A percentile compares a stretch with the other conserved stretches of the same genome.
These are phyloP conservation scores for Trypanosoma conorhini DNA, from an alignment of 208 protist species.

Conservation along the genomic window DNA sequence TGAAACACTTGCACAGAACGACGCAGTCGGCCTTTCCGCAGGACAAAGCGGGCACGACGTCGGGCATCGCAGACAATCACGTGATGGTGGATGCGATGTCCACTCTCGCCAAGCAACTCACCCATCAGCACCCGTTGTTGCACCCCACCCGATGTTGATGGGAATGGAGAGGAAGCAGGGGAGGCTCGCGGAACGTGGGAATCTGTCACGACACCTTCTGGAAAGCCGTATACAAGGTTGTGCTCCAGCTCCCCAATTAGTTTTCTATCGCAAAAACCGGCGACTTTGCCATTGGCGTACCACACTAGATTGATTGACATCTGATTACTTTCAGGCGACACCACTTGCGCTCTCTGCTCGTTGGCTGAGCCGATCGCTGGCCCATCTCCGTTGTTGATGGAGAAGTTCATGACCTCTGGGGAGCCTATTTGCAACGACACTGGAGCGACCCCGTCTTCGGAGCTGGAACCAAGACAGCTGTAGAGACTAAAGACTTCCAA, in stretches of 20 bases:
- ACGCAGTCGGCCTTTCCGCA: conserved; percentile 56
- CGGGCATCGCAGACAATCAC: conserved; percentile 58
- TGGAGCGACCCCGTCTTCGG: no score
- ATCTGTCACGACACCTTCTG: background rate
- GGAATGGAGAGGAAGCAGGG: background rate
- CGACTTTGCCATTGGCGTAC: conserved; percentile 5
- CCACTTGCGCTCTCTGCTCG: background rate
- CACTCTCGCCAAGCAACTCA: conserved; percentile 56
- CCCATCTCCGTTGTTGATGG: background rate
- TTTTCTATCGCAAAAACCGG: conserved; percentile 7
- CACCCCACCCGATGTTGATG: background rate
- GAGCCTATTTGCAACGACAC: conserved; percentile 18
- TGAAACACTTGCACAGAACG: conserved; percentile 48
- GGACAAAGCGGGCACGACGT: conserved; percentile 49
- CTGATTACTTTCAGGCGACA: background rate
- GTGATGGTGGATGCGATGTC: conserved; percentile 55
- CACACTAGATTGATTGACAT: conserved; percentile 11
- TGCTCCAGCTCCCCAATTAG: conserved; percentile 14
- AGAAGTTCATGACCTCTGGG: background rate
- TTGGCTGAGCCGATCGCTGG: background rate
- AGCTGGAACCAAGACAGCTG: conserved; percentile 1
- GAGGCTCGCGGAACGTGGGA: background rate
- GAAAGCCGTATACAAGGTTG: conserved; percentile 11
- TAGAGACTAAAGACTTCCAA: conserved; percentile 14
- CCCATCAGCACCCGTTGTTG: conserved; percentile 21